These are phyloP conservation scores for Colletotrichum siamense DNA, from an alignment of 2,329 filamentous ascomycete genomes.

Conservation along the genomic window DNA sequence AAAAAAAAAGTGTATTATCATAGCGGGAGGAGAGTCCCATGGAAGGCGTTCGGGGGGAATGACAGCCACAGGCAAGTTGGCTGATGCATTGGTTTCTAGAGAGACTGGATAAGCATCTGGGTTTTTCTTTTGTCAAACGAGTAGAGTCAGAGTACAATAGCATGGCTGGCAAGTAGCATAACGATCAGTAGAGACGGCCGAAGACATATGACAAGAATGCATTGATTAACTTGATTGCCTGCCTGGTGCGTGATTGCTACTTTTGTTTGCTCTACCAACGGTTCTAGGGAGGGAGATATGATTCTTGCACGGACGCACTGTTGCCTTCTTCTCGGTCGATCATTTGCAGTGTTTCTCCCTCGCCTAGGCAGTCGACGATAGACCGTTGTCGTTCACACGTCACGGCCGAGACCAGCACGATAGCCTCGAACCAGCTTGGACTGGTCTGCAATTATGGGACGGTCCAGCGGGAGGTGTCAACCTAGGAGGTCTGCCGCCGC, in stretches of 20 bases:
- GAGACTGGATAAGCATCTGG: slow-evolving; percentile 1
- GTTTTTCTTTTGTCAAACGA: slow-evolving; percentile 4
- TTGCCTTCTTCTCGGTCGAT: neutral
- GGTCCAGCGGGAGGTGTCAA: neutral
- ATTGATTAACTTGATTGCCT: neutral
- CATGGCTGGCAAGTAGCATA: slow-evolving; percentile 4
- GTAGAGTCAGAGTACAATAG: slow-evolving; percentile 3
- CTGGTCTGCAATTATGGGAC: neutral
- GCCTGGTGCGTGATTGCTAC: neutral
- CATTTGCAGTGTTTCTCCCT: neutral
- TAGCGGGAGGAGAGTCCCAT: neutral
- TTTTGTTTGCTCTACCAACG: neutral
- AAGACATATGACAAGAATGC: neutral
- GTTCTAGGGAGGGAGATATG: neutral
- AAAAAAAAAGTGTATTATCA: neutral
- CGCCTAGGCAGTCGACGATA: neutral
- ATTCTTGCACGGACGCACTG: neutral
- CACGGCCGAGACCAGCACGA: neutral
- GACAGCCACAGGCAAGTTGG: neutral
- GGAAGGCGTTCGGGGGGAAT: slow-evolving; percentile 11
- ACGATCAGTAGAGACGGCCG: slow-evolving; percentile 14
- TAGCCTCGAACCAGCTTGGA: neutral
- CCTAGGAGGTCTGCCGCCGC: neutral
- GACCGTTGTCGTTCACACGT: neutral
- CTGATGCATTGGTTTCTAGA: neutral